Conservation (phyloP, 495 filamentous ascomycete species). For the Friedmanniomyces simplex region DNA sequence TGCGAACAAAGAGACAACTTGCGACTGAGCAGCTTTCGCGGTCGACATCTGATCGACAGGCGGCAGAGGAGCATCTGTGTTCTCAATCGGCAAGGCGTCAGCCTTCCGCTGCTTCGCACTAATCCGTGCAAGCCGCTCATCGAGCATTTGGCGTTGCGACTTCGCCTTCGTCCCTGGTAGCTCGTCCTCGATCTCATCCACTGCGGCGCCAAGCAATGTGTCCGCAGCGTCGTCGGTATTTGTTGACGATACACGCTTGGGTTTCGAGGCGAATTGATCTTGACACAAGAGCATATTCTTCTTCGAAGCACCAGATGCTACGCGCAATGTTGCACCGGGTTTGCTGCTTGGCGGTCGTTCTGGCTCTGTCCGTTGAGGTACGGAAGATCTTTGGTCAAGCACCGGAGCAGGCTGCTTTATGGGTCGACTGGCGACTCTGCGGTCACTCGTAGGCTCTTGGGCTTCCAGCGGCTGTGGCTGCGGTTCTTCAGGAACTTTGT, state of each 20-base stretch:
- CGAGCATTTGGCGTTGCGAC: background rate
- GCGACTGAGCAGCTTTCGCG: background rate
- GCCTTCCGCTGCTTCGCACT: background rate
- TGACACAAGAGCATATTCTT: constrained; percentile 15
- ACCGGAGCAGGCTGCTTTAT: background rate
- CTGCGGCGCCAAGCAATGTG: background rate
- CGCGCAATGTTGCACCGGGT: background rate
- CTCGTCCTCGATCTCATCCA: background rate
- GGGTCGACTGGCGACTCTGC: background rate
- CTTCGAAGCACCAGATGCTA: constrained; percentile 8
- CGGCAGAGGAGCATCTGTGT: background rate
- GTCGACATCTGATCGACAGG: background rate
- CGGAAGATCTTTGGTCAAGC: background rate
- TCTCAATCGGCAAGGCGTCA: background rate
- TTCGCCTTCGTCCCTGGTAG: background rate
- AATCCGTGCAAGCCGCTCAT: constrained; percentile 10
- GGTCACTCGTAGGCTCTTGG: background rate
- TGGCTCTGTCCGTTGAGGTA: background rate
- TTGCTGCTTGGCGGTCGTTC: background rate
- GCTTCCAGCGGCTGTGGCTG: background rate
- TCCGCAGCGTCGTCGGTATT: background rate
- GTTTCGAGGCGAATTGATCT: constrained; percentile 6
- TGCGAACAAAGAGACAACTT: background rate
- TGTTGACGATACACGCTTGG: background rate
- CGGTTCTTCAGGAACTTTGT: background rate